Base-by-base conservation (phyloP, 2,329 filamentous ascomycete species). In the Cercospora nicotianae region DNA sequence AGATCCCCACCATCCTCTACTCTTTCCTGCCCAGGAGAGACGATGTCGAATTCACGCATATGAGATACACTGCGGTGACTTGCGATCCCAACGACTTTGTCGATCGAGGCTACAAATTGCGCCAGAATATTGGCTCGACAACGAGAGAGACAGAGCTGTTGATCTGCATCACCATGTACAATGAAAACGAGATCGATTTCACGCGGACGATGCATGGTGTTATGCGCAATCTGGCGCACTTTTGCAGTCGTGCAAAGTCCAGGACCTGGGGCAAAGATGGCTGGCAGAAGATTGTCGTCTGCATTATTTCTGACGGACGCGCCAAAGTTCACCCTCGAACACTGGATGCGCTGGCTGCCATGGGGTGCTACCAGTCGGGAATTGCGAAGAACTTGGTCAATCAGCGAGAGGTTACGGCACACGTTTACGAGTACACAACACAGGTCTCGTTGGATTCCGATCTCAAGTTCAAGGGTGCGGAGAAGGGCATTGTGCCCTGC, bases 371-470 rank as follows among this genome's bases (percentile, higher is more conserved):
- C 80, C 95, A 99, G 80, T 92, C 97, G 77, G 95, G 96, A 31
- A 98, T 99, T 76, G 95, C 95, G 67, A 99, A 99, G 86, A 99
- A 99, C 80, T 89, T 91, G 78, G 95, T 99, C 84, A 99, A 99
- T 81, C 90, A 95, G 76, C 92, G 92, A 74, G 93, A 96, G 69
- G 95, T 99, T 58, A 94, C 94, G 72, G 94, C 94, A 0, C 95
- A 99, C 81, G 92, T 99, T 13, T 99, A 99, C 83, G 95, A 99
- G 79, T 99, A 99, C 81, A 99, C 95, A 0, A 98, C 95, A 0
- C 96, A 99, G 76, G 95, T 99, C 10, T 98, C 94, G 0, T 87
- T 99, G 9, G 95, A 99, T 78, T 87, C 94, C 0, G 94, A 97
- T 73, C 87, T 99, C 71, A 97, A 97, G 80, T 99, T 99, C 85